Conservation (phyloP, 2,329 filamentous ascomycete genomes). For the Aphanoascus verrucosus region DNA sequence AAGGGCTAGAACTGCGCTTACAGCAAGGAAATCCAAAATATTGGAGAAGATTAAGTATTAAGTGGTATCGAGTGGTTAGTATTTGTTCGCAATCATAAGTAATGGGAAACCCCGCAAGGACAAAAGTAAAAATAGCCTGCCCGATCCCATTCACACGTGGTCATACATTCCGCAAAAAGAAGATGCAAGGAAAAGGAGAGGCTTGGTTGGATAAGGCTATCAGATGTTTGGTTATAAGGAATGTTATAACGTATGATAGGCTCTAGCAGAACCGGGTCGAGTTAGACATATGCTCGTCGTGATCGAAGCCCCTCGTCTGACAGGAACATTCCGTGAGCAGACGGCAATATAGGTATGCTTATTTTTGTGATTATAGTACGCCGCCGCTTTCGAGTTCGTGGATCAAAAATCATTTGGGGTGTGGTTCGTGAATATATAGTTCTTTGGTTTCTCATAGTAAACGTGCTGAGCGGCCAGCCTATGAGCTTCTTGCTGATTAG, state of each 20-base stretch:
- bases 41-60: neutral
- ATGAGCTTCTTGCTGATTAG: conserved; percentile 36
- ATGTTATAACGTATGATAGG: no score
- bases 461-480: conserved; percentile 35
- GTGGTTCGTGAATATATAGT: conserved; percentile 36
- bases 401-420: conserved; percentile 31
- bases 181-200: neutral
- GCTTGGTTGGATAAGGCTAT: no score
- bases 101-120: neutral
- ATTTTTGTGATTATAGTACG: no score
- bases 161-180: conserved; percentile 8
- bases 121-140: neutral
- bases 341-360: no score
- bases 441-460: conserved; percentile 32
- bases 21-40: neutral
- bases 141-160: conserved; percentile 7
- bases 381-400: no score
- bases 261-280: no score
- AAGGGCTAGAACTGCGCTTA: conserved; percentile 24
- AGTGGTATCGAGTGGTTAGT: no score
- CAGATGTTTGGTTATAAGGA: no score
- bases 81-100: neutral
- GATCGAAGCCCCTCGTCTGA: no score
- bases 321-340: no score
- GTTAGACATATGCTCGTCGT: no score